phyloP scores from a whole-genome alignment of 2,329 filamentous ascomycete genomes.

The Shiraia bambusicola region DNA sequence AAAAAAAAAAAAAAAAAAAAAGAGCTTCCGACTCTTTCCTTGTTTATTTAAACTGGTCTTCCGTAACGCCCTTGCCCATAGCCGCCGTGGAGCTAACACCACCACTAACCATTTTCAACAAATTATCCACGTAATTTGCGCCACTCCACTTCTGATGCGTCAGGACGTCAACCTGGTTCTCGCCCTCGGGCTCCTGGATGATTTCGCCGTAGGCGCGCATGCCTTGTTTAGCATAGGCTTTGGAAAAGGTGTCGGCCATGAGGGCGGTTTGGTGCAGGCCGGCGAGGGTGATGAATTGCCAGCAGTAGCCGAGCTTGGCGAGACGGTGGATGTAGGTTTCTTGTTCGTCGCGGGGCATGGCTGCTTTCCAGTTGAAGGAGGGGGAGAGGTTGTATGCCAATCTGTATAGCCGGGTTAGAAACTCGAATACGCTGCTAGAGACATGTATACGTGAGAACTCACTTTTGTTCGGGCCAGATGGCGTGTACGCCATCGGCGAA shows the following conservation, averaged over 20 bases:
- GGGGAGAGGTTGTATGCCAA: constrained; percentile 98
- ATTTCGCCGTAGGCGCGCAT: constrained; percentile 98
- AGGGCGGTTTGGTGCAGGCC: constrained; percentile 94
- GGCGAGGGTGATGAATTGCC: constrained; percentile 99
- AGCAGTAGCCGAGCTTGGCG: constrained; percentile 88
- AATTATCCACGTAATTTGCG: constrained; percentile 89
- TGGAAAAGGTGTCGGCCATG: constrained; percentile 84
- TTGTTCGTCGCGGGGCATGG: constrained; percentile 88
- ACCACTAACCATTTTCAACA: constrained; percentile 96
- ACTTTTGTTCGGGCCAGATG: constrained; percentile 96
- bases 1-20: too few relatives aligned
- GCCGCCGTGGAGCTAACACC: constrained; percentile 89
- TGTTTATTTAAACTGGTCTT: constrained; percentile 81
- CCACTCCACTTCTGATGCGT: constrained; percentile 99
- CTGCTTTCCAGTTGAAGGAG: constrained; percentile 99
- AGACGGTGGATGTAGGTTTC: constrained; percentile 96
- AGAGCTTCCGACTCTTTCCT: too few relatives aligned
- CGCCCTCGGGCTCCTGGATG: constrained; percentile 97
- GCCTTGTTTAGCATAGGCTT: constrained; percentile 75
- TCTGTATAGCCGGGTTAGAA: too few relatives aligned
- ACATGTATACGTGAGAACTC: too few relatives aligned
- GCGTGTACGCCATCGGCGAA: constrained; percentile 93
- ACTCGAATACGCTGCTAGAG: too few relatives aligned
- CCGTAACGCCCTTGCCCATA: constrained; percentile 97
- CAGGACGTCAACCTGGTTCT: constrained; percentile 84